These are phyloP conservation scores for Davidsoniella eucalypti DNA, from an alignment of 2,329 filamentous ascomycete genomes.

Conservation along the genomic window DNA sequence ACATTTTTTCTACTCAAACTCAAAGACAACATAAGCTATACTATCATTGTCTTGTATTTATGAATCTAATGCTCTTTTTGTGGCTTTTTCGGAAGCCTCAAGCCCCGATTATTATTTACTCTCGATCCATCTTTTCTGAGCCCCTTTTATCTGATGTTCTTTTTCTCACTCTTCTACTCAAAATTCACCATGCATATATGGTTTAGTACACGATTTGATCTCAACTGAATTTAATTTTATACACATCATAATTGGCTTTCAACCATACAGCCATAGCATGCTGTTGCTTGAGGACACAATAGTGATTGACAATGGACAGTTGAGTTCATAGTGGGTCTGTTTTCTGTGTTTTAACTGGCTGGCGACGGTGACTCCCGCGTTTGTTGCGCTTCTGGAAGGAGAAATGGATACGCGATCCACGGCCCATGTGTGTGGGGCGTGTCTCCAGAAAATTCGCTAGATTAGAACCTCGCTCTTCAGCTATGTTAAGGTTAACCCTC, in stretches of 20 bases:
- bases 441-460: background rate
- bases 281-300: too few species aligned
- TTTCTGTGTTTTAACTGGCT: conserved; percentile 4
- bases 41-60: too few species aligned
- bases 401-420: conserved; percentile 6
- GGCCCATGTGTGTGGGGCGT: conserved; percentile 7
- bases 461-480: background rate
- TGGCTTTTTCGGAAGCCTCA: too few species aligned
- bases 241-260: too few species aligned
- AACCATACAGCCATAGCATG: too few species aligned
- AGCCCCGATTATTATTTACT: too few species aligned
- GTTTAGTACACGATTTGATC: background rate
- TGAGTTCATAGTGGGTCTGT: background rate
- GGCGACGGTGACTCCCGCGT: conserved; percentile 2
- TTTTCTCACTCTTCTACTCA: too few species aligned
- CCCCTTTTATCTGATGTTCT: too few species aligned
- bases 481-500: background rate
- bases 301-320: background rate
- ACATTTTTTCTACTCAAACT: too few species aligned
- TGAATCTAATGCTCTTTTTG: too few species aligned
- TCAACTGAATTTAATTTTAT: background rate
- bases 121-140: too few species aligned
- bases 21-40: too few species aligned
- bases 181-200: background rate
- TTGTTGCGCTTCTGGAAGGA: conserved; percentile 10